Conservation (phyloP, 306 rosid genomes). For the Cicer chorassanicum region DNA sequence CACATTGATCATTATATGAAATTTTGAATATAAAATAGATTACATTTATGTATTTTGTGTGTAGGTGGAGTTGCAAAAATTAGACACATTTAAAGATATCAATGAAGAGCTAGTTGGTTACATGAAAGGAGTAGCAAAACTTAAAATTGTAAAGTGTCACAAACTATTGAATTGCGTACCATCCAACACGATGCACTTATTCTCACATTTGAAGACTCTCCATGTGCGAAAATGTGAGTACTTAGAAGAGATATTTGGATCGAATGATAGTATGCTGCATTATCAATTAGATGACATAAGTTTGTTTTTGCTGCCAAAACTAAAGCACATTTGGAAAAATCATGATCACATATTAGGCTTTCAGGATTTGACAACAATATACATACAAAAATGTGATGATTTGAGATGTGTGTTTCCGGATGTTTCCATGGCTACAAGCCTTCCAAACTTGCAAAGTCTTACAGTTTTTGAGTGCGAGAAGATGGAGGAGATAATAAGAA, state of each 20-base stretch:
- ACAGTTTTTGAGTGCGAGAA: not conserved
- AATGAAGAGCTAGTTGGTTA: not conserved
- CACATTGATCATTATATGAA: no score
- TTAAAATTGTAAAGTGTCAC: not conserved
- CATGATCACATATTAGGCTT: not conserved
- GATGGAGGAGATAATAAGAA: conserved; percentile 13
- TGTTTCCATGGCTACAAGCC: not conserved
- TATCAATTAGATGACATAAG: fast-evolving
- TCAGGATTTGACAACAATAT: fast-evolving
- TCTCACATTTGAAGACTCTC: not conserved
- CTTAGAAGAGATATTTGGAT: conserved; percentile 32
- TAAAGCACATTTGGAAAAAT: conserved; percentile 11
- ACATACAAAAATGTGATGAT: not conserved
- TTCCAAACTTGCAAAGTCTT: fast-evolving
- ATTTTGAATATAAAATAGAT: no score
- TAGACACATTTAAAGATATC: conserved; percentile 13
- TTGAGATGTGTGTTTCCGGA: conserved; percentile 26
- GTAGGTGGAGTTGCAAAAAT: conserved; percentile 6
- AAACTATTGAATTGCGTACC: conserved; percentile 21
- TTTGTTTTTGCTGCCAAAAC: not conserved
- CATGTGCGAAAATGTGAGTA: not conserved
- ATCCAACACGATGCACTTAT: conserved; percentile 12
- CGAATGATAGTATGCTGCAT: not conserved
- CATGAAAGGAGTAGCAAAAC: not conserved
- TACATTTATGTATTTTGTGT: not conserved